These are phyloP conservation scores for Phialophora expanda DNA, from an alignment of 2,329 filamentous ascomycete genomes.

Conservation along the genomic window DNA sequence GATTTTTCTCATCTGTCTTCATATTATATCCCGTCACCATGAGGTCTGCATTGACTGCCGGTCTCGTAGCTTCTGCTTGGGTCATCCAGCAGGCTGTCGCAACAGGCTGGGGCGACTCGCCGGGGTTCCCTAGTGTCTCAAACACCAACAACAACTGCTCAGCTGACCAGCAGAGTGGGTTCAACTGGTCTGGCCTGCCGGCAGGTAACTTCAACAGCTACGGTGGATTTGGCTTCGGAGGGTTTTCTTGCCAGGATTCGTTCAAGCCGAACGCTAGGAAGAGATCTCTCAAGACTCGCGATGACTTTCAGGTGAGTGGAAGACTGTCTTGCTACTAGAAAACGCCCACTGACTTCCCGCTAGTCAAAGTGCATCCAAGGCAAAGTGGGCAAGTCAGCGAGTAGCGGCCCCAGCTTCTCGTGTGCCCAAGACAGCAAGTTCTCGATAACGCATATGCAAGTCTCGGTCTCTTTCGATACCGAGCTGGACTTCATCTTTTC, in stretches of 20 bases:
- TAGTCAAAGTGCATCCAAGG: conserved; percentile 66
- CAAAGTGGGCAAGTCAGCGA: conserved; percentile 49
- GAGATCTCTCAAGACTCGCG: conserved; percentile 52
- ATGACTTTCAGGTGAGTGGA: conserved; percentile 39
- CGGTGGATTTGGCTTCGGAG: conserved; percentile 74
- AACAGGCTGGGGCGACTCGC: conserved; percentile 55
- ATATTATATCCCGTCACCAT: conserved; percentile 27
- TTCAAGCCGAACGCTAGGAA: conserved; percentile 61
- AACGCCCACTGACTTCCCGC: conserved; percentile 54
- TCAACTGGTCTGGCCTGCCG: conserved; percentile 70
- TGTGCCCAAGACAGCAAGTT: conserved; percentile 64
- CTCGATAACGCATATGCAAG: conserved; percentile 75
- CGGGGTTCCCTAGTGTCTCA: conserved; percentile 68
- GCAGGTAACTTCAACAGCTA: conserved; percentile 68
- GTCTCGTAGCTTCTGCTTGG: conserved; percentile 54
- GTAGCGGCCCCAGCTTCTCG: conserved; percentile 63
- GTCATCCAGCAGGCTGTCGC: conserved; percentile 55
- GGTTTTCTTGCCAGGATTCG: conserved; percentile 70
- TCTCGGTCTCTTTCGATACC: conserved; percentile 75
- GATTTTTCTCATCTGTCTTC: conserved; percentile 16
- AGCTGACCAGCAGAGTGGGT: conserved; percentile 70
- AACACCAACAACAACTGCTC: conserved; percentile 81
- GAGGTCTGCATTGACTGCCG: conserved; percentile 37
- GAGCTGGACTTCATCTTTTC: conserved; percentile 84
- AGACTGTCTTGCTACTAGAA: not conserved